Conservation (phyloP, 805 yeast species). For the Zygosaccharomyces gambellarensis region DNA sequence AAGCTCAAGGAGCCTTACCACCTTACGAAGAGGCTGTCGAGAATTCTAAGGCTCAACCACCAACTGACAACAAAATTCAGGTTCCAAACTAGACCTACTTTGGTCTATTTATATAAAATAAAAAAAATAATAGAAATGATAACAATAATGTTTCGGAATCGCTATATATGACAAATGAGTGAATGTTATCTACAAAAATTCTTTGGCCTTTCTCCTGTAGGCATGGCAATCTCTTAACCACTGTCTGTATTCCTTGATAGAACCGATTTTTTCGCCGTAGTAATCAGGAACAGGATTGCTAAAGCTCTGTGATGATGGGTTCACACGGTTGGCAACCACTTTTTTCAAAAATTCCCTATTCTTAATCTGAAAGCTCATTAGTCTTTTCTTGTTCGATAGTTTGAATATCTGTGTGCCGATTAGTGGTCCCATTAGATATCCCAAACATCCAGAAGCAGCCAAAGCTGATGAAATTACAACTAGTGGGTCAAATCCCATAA, state of each 20-base stretch:
- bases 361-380: constrained; percentile 50
- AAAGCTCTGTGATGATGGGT: constrained; percentile 85
- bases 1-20: constrained; percentile 15
- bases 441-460: constrained; percentile 65
- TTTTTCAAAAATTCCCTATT: constrained; percentile 72
- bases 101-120: not conserved
- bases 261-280: constrained; percentile 92
- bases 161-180: constrained; percentile 7
- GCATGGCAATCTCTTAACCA: constrained; percentile 96
- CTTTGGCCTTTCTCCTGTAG: constrained; percentile 74
- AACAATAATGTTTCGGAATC: too few relatives aligned
- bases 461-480: constrained; percentile 74
- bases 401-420: constrained; percentile 70
- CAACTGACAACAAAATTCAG: constrained; percentile 24
- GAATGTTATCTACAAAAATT: constrained; percentile 46
- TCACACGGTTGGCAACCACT: constrained; percentile 75
- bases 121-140: not conserved
- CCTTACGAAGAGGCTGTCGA: constrained; percentile 19
- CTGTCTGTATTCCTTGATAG: constrained; percentile 79
- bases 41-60: not conserved
- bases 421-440: constrained; percentile 78
- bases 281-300: constrained; percentile 97
- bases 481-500: constrained; percentile 87
- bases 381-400: constrained; percentile 42
- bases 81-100: constrained; percentile 1